Base-by-base conservation (phyloP, 2,329 filamentous ascomycete genomes). In the Didymella arachidicola region DNA sequence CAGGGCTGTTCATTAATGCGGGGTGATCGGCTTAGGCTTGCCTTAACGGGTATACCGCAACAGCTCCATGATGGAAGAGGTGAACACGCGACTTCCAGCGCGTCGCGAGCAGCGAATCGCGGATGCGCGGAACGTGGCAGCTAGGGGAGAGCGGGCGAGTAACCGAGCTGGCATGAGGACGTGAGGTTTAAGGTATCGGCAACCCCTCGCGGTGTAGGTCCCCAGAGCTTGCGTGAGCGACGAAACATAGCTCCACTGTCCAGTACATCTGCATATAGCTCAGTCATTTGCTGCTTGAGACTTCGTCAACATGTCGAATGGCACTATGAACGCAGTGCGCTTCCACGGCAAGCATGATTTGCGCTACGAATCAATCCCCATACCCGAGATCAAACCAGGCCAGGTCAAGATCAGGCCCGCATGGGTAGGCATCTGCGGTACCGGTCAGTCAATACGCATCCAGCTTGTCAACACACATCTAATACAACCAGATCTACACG, bases 271-370 rank as follows among this genome's bases (percentile, higher is more conserved):
- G 7, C 30, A 50, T 16, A 48, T 56, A 14, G 12, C n/a, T 39
- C 6, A 10, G 22, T n/a, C 14, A 1, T 27, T n/a, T 7, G 5
- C 12, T 27, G 41, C 2, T 42, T 16, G 14, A 26, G 19, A 25
- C 14, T 60, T 7, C 16, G 2, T 36, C 29, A 49, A 63, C 41
- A 64, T 70, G 46, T 57, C 68, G n/a, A 63, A 60, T 10, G 48
- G 59, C 11, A 77, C 68, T 10, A 81, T 81, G 79, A 79, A 80
- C 59, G 80, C 80, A n/a, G 70, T 81, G 8, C 76, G 79, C 3
- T 82, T 79, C 65, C 75, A 82, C 62, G 80, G 80, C 18, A 69
- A 80, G 57, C 67, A 72, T 43, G 79, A 82, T 53, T 66, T 82
- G 59, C 67, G 79, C 43, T 76, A 78, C 41, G 80, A 82, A 46